Conservation (phyloP, 805 yeast genomes). For the Pichia rugopelliculosa region DNA sequence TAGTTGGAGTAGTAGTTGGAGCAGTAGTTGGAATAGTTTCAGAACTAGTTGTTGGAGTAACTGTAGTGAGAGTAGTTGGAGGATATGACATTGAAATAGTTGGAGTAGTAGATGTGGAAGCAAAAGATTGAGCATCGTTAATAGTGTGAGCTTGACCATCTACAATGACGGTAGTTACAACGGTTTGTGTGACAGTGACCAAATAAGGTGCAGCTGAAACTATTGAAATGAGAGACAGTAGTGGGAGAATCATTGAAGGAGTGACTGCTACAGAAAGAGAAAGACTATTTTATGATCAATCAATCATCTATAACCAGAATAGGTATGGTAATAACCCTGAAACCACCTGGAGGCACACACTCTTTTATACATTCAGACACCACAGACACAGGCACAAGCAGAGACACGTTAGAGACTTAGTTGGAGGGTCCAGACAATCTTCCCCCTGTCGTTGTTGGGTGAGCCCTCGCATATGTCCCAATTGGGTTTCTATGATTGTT, state of each 20-base stretch:
- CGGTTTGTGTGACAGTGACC: constrained; percentile 19
- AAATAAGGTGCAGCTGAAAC: constrained; percentile 21
- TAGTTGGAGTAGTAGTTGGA: constrained; percentile 12
- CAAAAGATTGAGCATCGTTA: constrained; percentile 12
- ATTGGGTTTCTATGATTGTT: too few relatives aligned
- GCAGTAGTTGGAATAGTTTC: constrained; percentile 10
- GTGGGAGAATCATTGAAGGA: constrained; percentile 15
- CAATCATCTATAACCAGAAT: too few relatives aligned
- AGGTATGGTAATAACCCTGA: too few relatives aligned
- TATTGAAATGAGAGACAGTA: constrained; percentile 15
- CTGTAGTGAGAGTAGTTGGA: background rate
- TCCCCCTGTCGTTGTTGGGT: too few relatives aligned
- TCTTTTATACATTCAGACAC: too few relatives aligned
- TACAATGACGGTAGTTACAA: constrained; percentile 19
- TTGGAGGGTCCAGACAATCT: too few relatives aligned
- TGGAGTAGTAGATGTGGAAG: constrained; percentile 1
- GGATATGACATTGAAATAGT: constrained; percentile 3
- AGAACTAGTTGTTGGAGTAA: constrained; percentile 2
- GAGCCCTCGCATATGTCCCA: too few relatives aligned
- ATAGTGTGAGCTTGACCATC: constrained; percentile 12
- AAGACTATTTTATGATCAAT: too few relatives aligned
- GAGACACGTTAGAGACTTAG: too few relatives aligned
- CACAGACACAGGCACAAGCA: too few relatives aligned
- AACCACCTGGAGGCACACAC: too few relatives aligned
- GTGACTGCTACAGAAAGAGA: background rate